Evolutionary conservation across 1,284 basidiomycete species (phyloP).

Genomic region (Austroboletus olivaceoglutinosus): DNA sequence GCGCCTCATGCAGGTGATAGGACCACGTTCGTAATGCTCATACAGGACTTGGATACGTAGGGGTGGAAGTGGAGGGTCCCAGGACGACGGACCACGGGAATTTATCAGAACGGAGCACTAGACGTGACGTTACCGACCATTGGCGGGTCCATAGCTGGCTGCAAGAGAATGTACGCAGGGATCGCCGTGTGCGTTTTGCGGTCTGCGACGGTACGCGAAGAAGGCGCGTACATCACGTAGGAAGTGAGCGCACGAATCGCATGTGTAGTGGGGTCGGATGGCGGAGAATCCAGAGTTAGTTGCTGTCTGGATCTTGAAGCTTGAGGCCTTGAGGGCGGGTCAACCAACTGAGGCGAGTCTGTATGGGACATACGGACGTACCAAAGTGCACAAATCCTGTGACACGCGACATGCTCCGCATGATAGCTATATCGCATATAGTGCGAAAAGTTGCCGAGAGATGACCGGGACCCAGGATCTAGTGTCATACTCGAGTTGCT

Average conservation of each 20-base stretch:
- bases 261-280: conserved; percentile 48
- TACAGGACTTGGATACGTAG: conserved; percentile 32
- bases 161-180: conserved; percentile 53
- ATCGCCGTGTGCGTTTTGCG: conserved; percentile 52
- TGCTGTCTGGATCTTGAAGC: conserved; percentile 24
- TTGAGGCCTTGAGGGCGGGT: too few species aligned
- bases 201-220: conserved; percentile 55
- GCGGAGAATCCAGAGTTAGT: conserved; percentile 17
- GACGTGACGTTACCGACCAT: conserved; percentile 42
- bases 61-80: conserved; percentile 26
- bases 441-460: conserved; percentile 27
- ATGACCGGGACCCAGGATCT: conserved; percentile 34
- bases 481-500: conserved; percentile 49
- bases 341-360: conserved; percentile 4
- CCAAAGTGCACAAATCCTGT: conserved; percentile 28
- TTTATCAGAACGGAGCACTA: conserved; percentile 55
- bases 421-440: conserved; percentile 35
- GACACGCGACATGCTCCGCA: conserved; percentile 36
- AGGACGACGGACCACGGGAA: conserved; percentile 63
- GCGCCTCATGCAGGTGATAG: conserved; percentile 55
- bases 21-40: conserved; percentile 57
- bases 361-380: conserved; percentile 18
- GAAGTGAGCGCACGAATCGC: conserved; percentile 52
- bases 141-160: conserved; percentile 63
- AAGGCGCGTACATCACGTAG: conserved; percentile 59